Percentiles rank a stretch among this genome's conserved stretches.
Evolutionary conservation across 1,139 yeast species (phyloP).

Genomic region (Candida freyschussii): DNA sequence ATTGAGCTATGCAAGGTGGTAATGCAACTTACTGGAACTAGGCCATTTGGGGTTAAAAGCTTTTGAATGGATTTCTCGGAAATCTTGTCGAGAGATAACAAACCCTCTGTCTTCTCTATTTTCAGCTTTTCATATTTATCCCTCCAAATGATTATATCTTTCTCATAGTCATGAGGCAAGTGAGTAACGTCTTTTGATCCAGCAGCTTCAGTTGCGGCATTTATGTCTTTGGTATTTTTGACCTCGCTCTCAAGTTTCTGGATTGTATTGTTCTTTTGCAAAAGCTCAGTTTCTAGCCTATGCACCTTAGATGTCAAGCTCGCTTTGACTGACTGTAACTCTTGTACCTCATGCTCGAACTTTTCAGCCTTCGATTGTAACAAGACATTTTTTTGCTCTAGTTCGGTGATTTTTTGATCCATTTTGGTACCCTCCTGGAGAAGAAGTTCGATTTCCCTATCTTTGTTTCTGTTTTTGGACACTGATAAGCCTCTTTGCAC

Average conservation of each 20-base stretch:
- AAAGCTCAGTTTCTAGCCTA: constrained; percentile 15
- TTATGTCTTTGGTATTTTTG: background rate
- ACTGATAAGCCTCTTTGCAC: constrained; percentile 23
- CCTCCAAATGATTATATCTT: constrained; percentile 26
- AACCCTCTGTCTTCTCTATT: constrained; percentile 19
- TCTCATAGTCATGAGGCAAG: constrained; percentile 20
- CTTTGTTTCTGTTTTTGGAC: constrained; percentile 27
- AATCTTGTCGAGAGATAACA: constrained; percentile 9
- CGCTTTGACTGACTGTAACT: constrained; percentile 18
- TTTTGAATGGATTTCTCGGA: constrained; percentile 8
- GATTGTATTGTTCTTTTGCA: constrained; percentile 7
- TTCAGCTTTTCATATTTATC: constrained; percentile 21
- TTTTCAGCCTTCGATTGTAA: constrained; percentile 24
- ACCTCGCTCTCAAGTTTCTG: constrained; percentile 8
- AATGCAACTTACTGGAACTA: constrained; percentile 22
- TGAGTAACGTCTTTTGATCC: constrained; percentile 1
- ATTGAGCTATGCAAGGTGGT: constrained; percentile 16
- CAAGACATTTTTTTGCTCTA: constrained; percentile 28
- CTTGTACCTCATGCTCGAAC: constrained; percentile 19
- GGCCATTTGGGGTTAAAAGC: constrained; percentile 16
- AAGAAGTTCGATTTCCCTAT: constrained; percentile 33
- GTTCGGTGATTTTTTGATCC: constrained; percentile 35
- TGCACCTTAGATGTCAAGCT: constrained; percentile 14
- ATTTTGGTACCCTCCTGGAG: constrained; percentile 38
- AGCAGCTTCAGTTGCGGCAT: constrained; percentile 2